Percentiles rank a stretch among this genome's conserved stretches.
Conservation (phyloP, 192 early-diverging fungal genomes). For the Coemansia sp. region DNA sequence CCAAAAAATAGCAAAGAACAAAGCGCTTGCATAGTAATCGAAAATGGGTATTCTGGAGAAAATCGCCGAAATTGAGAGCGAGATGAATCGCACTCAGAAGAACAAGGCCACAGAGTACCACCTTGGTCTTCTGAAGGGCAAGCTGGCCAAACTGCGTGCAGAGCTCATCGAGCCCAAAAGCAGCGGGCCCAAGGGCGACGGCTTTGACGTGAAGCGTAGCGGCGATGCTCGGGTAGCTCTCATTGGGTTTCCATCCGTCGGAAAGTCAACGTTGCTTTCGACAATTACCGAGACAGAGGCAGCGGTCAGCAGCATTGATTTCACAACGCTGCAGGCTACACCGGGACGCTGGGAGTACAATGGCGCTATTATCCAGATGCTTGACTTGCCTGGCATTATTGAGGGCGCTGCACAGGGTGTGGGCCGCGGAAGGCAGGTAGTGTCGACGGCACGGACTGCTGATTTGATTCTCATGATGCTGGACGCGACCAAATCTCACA, state of each 20-base stretch:
- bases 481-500: constrained; percentile 87
- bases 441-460: constrained; percentile 94
- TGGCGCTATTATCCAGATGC: constrained; percentile 93
- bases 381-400: constrained; percentile 99
- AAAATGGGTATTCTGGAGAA: constrained; percentile 84
- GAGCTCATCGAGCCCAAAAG: constrained; percentile 75
- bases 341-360: constrained; percentile 95
- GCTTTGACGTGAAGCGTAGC: constrained; percentile 97
- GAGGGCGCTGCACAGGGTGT: constrained; percentile 97
- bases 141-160: constrained; percentile 79
- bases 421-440: constrained; percentile 95
- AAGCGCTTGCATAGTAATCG: neutral
- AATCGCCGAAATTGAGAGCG: constrained; percentile 85
- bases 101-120: constrained; percentile 99
- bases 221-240: constrained; percentile 95
- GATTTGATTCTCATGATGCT: constrained; percentile 98
- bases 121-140: constrained; percentile 96
- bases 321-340: constrained; percentile 95
- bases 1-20: too few relatives aligned
- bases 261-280: constrained; percentile 94
- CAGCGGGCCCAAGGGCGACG: constrained; percentile 69
- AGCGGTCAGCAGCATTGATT: constrained; percentile 86
- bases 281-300: constrained; percentile 91
- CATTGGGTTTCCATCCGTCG: constrained; percentile 98
- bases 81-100: constrained; percentile 94